A percentile compares a stretch with the other conserved stretches of the same genome.
Evolutionary conservation across 2,329 filamentous ascomycete species (phyloP).

Genomic region (Diplodia intermedia): DNA sequence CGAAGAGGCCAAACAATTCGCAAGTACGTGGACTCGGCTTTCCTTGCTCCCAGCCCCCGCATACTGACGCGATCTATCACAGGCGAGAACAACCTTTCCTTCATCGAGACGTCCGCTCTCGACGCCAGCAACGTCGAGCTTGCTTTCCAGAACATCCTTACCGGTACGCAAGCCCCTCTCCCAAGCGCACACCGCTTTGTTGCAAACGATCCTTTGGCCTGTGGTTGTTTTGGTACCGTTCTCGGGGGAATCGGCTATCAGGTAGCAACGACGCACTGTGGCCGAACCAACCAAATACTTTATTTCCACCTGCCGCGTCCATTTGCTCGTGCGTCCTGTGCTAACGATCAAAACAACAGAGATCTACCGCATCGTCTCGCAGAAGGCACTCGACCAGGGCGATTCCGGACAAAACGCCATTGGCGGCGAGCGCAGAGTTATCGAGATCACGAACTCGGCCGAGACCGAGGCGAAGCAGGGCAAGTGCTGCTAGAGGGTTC

Average conservation of each 20-base stretch:
- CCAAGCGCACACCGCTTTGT: not conserved
- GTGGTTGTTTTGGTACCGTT: not conserved
- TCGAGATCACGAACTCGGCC: constrained; percentile 85
- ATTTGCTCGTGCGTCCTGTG: not conserved
- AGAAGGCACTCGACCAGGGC: constrained; percentile 92
- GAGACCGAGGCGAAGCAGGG: constrained; percentile 80
- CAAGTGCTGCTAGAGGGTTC: constrained; percentile 74
- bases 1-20: constrained; percentile 97
- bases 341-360: constrained; percentile 62
- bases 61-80: constrained; percentile 31
- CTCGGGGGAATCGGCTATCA: not conserved
- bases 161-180: constrained; percentile 67
- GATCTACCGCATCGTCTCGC: constrained; percentile 99
- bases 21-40: constrained; percentile 67
- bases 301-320: not conserved
- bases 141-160: constrained; percentile 99
- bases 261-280: not conserved
- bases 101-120: constrained; percentile 98
- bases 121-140: constrained; percentile 99
- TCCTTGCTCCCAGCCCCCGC: not conserved
- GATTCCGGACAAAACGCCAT: constrained; percentile 82
- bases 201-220: not conserved
- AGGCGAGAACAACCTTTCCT: constrained; percentile 98
- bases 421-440: constrained; percentile 73
- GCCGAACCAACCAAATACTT: not conserved